These are phyloP conservation scores for Tetradesmus obliquus DNA, from an alignment of 139 green algal genomes.

Conservation along the genomic window DNA sequence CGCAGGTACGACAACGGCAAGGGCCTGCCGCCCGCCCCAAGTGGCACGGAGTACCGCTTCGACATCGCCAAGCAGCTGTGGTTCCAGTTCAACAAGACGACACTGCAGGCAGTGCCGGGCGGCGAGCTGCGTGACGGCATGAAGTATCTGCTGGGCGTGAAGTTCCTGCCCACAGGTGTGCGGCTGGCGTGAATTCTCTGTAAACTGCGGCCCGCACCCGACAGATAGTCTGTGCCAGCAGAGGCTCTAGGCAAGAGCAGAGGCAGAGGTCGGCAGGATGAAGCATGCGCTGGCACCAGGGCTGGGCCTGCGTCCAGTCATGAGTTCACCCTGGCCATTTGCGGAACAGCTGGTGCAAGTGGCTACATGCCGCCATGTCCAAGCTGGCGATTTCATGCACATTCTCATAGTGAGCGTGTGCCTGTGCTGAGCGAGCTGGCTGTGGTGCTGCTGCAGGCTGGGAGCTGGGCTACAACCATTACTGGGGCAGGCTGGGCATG, in stretches of 20 bases:
- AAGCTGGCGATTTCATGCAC: too few relatives aligned
- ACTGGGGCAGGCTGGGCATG: constrained; percentile 37
- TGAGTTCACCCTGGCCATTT: too few relatives aligned
- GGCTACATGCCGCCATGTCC: too few relatives aligned
- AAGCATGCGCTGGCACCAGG: background rate
- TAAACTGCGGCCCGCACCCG: background rate
- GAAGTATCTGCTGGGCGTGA: constrained; percentile 43
- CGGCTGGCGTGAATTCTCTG: background rate
- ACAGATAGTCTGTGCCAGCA: background rate
- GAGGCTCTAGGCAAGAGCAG: background rate
- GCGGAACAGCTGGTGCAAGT: too few relatives aligned
- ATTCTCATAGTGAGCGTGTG: too few relatives aligned
- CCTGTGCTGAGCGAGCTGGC: background rate
- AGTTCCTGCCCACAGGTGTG: constrained; percentile 18
- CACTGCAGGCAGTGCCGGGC: background rate
- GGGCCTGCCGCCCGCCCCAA: background rate
- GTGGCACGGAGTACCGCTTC: background rate
- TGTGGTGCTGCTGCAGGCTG: background rate
- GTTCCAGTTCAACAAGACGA: background rate
- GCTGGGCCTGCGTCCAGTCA: too few relatives aligned
- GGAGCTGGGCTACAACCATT: constrained; percentile 40
- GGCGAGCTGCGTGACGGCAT: background rate
- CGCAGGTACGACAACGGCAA: background rate
- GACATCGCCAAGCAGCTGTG: background rate
- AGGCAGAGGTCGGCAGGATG: background rate